Base-by-base conservation (phyloP, 2,329 filamentous ascomycete genomes). In the Fusarium sp. region DNA sequence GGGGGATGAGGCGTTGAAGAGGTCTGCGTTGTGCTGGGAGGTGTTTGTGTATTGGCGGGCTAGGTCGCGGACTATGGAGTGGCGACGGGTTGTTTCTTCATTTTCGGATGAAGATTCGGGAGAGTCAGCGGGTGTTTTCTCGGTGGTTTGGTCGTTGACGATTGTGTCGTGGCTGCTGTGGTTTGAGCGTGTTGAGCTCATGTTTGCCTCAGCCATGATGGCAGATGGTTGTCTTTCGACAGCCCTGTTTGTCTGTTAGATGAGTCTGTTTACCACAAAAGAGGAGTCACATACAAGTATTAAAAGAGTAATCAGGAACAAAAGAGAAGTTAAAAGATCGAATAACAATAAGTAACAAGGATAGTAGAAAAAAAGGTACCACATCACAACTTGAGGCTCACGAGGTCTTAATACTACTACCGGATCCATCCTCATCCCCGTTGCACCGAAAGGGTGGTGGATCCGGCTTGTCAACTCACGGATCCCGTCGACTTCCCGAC, bases 21-120 rank as follows among this genome's bases (percentile, higher is more conserved):
- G 69, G 12, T 69, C 69, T 11, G 69, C 65, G 1, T 55, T 34
- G 30, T 70, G 55, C 4, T 56, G 45, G 7, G 70, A 72, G 4
- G 52, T 65, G 42, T 65, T 66, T 34, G 70, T 72, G 34, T 72
- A 72, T 24, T 60, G 55, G 0, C 69, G 54, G 7, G 70, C 70
- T 18, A 72, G 63, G n/a, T 70, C 66, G 4, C 70, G 54, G 24
- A 72, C 69, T n/a, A 71, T 72, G 20, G 69, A 71, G 41, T 72
- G 69, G 6, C 69, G 69, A 5, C 65, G 69, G 9, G 57, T 57
- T 47, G 69, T 71, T 47, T 71, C 69, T n/a, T 49, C 54, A 34
- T 71, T 71, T 54, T 71, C 68, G 68, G 30, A 51, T 11, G 41
- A 20, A n/a, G 34, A 37, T 37, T 37, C 34, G 14, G 57, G 34